Evolutionary conservation across 441 rosid genomes (phyloP), one percentile per base, ranked within the genome.

Genomic region (Populus hybrid): DNA sequence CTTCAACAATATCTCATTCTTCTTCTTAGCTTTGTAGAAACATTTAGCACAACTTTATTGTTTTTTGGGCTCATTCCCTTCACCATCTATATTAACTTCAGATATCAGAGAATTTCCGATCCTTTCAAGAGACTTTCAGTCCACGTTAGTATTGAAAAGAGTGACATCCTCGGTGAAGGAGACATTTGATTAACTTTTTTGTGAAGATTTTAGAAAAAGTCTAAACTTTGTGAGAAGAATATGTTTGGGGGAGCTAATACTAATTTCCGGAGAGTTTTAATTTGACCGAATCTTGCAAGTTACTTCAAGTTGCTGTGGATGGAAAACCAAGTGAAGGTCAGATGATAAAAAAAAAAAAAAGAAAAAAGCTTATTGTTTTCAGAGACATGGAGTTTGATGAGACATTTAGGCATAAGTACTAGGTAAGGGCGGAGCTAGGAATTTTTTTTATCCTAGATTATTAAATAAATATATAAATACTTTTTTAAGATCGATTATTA

Each of bases 361-460:
- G 42, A 38, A 38, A 1, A 38, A 50, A 64, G 72, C 53, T 73
- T 23, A 65, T 50, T 45, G 81, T 78, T 45, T 78, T 77, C n/a
- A 70, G 75, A 21, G 75, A 70, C 26, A 77, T 77, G 80, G 80
- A 77, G 35, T 71, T 71, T 45, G 36, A 71, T 26, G 4, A 45
- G 18, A 61, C 74, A 16, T 21, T 11, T 10, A 14, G 33, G 14
- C 33, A 26, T 16, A 14, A 1, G 24, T 24, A 24, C 24, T 24
- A 24, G 24, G 24, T 24, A 24, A n/a, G n/a, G n/a, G n/a, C n/a
- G n/a, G n/a, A n/a, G n/a, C n/a, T n/a, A n/a, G n/a, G n/a, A n/a
- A n/a, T n/a, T n/a, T n/a, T n/a, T n/a, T n/a, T n/a, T n/a, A n/a
- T n/a, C n/a, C n/a, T n/a, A n/a, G n/a, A n/a, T n/a, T n/a, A n/a